Evolutionary conservation across 2,329 filamentous ascomycete genomes (phyloP), one percentile per base, ranked within the genome.

Genomic region (Monosporascus cannonballus): DNA sequence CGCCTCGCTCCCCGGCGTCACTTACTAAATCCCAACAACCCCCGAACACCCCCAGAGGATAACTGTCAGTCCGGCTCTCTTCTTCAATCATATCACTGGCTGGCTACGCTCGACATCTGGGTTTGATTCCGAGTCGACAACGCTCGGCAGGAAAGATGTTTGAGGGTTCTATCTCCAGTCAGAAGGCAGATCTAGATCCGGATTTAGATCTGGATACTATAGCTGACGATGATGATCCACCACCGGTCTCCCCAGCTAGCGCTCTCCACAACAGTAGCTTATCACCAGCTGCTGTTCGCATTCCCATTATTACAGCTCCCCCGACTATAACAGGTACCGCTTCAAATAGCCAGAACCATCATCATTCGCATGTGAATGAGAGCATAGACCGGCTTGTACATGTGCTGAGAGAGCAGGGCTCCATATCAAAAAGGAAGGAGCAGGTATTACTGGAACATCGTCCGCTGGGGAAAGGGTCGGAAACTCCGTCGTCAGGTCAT

Each of bases 101-200:
- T 44, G 38, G 38, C 17, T 41, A 42, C 8, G 24, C 39, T 18
- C 6, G 8, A 6, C 6, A 14, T 20, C 22, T 20, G 22, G 39
- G 20, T 14, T 24, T 42, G 39, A 3, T 42, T 42, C 22, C 39
- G 24, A 1, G 18, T 39, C 39, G 39, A 42, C 39, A 42, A 18
- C 9, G 18, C 39, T 42, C n/a, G 18, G 15, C 18, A 44, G 36
- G 51, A 48, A 53, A 55, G 50, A 64, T 64, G 62, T 60, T 59
- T 51, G 58, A 59, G 52, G 48, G 58, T 48, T 61, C 63, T 54
- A 56, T 56, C 56, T 58, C 61, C 56, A 49, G 44, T 46, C 52
- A 53, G 54, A 61, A 59, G 59, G 54, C 56, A 49, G 55, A 60
- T 53, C 60, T 57, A 56, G 58, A 42, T 59, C 54, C 56, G 49